A percentile compares a stretch with the other conserved stretches of the same genome.
phyloP scores from a whole-genome alignment of 495 filamentous ascomycete species.

The Cudoniella acicularis region DNA sequence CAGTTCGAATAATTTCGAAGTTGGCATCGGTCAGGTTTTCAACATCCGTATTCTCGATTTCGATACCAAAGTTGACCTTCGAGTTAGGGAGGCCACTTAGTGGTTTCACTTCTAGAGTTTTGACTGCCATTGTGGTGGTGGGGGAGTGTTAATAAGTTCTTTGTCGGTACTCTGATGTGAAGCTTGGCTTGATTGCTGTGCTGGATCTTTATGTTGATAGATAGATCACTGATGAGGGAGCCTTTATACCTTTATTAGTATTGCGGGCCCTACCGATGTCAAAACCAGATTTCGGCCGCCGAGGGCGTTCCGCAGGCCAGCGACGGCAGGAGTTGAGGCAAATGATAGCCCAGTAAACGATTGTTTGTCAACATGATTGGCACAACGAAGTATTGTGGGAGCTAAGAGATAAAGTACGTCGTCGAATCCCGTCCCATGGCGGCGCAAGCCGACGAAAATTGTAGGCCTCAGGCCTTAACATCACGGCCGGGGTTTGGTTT shows the following conservation, averaged over 20 bases:
- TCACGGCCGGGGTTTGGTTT: too few species aligned
- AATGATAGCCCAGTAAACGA: neutral
- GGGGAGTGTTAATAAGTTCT: neutral
- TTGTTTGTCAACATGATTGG: neutral
- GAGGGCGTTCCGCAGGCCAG: neutral
- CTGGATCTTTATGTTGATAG: too few species aligned
- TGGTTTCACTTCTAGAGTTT: constrained; percentile 34
- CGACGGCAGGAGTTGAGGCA: neutral
- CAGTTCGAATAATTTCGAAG: constrained; percentile 53
- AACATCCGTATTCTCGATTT: constrained; percentile 50
- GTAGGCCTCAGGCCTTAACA: too few species aligned
- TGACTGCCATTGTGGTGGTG: constrained; percentile 22
- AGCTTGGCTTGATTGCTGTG: too few species aligned
- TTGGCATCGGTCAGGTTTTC: constrained; percentile 58
- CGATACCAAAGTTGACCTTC: constrained; percentile 54
- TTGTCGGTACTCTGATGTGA: too few species aligned
- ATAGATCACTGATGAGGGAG: too few species aligned
- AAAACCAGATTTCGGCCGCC: neutral
- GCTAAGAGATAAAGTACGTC: neutral
- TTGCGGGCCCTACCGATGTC: neutral
- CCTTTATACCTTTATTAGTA: neutral
- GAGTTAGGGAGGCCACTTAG: constrained; percentile 43
- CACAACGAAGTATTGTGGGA: neutral
- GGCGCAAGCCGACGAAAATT: too few species aligned
- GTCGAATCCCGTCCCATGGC: neutral